Conservation (phyloP, 2,329 filamentous ascomycete species). For the Zymoseptoria passerinii region DNA sequence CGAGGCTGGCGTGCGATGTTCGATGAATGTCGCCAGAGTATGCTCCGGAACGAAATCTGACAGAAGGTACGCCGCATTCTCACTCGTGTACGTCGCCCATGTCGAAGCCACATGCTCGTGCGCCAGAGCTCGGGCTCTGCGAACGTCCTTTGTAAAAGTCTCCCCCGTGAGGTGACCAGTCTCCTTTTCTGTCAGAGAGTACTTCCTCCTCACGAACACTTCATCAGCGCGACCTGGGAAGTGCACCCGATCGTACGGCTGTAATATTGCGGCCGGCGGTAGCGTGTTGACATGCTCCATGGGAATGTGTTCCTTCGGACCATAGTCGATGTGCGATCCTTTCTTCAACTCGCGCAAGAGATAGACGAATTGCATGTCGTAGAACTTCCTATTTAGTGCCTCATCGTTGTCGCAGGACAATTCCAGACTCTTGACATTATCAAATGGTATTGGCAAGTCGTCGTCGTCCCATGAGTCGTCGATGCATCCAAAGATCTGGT, state of each 20-base stretch:
- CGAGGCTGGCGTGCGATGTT: slow-evolving; percentile 50
- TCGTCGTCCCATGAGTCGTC: slow-evolving; percentile 71
- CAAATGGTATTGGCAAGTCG: slow-evolving; percentile 60
- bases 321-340: slow-evolving; percentile 56
- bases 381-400: slow-evolving; percentile 60
- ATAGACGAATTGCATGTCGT: slow-evolving; percentile 61
- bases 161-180: slow-evolving; percentile 22
- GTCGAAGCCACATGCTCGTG: slow-evolving; percentile 64
- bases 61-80: slow-evolving; percentile 55
- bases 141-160: slow-evolving; percentile 55
- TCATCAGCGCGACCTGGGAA: slow-evolving; percentile 54
- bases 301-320: slow-evolving; percentile 60
- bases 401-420: slow-evolving; percentile 54
- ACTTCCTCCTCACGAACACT: slow-evolving; percentile 34
- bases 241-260: slow-evolving; percentile 52
- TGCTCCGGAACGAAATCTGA: slow-evolving; percentile 60
- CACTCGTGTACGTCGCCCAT: slow-evolving; percentile 62
- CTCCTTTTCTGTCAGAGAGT: slow-evolving; percentile 23
- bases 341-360: slow-evolving; percentile 55
- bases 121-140: slow-evolving; percentile 49
- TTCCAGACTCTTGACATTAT: slow-evolving; percentile 56
- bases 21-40: slow-evolving; percentile 59
- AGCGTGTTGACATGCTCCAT: slow-evolving; percentile 58
- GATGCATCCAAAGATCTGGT: slow-evolving; percentile 66
- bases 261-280: slow-evolving; percentile 39